Conservation (phyloP, 805 yeast species). For the Pichia paraexigua region DNA sequence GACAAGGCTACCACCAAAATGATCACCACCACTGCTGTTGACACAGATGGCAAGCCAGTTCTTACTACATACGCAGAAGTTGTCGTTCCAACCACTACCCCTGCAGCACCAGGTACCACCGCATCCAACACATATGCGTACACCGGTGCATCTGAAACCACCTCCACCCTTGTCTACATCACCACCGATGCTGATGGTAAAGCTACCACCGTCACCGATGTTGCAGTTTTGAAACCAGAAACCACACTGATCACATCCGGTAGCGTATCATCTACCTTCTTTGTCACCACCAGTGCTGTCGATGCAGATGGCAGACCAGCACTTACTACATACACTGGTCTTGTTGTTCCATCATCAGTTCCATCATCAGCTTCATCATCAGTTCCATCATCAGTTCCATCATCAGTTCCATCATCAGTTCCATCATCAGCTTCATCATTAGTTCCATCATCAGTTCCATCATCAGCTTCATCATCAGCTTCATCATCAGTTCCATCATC, state of each 20-base stretch:
- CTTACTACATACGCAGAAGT: not conserved
- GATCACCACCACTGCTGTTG: not conserved
- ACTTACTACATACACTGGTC: too few species aligned
- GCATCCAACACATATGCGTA: not conserved
- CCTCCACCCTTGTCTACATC: not conserved
- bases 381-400: too few species aligned
- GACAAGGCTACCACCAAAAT: not conserved
- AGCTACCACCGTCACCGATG: not conserved
- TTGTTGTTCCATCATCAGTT: too few species aligned
- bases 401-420: too few species aligned
- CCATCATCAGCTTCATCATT: too few species aligned
- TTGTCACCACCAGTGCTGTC: not conserved
- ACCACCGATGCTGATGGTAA: constrained; percentile 1
- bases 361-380: too few species aligned
- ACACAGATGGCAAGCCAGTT: not conserved
- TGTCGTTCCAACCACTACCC: not conserved
- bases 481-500: too few species aligned
- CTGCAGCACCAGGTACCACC: not conserved
- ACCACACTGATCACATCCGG: not conserved
- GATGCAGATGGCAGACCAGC: not conserved
- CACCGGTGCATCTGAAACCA: not conserved
- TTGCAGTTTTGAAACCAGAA: not conserved
- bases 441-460: too few species aligned
- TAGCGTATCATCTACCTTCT: not conserved
- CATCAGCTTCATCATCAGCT: too few species aligned